A percentile compares a stretch with the other conserved stretches of the same genome.
These are phyloP conservation scores for Domatiomyces globalis DNA, from an alignment of 2,329 filamentous ascomycete genomes.

Conservation along the genomic window DNA sequence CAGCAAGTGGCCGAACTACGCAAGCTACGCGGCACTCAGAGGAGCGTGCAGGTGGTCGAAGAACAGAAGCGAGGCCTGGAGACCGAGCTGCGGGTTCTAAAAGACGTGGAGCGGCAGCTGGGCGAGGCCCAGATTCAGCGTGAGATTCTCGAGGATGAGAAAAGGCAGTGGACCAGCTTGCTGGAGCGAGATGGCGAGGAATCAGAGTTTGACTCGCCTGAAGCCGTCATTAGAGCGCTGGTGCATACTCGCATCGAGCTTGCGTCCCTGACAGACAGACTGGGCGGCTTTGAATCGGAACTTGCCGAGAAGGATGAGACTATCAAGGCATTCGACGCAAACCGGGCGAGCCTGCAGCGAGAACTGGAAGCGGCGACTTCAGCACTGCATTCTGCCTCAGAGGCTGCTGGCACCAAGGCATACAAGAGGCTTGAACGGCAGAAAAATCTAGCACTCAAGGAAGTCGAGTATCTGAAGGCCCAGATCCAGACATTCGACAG, in stretches of 20 bases:
- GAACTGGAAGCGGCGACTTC: slow-evolving; percentile 58
- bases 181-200: slow-evolving; percentile 54
- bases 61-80: slow-evolving; percentile 83
- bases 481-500: slow-evolving; percentile 79
- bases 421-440: slow-evolving; percentile 71
- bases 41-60: slow-evolving; percentile 83
- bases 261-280: slow-evolving; percentile 61
- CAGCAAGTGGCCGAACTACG: slow-evolving; percentile 69
- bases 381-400: slow-evolving; percentile 26
- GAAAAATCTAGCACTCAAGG: slow-evolving; percentile 70
- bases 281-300: slow-evolving; percentile 69
- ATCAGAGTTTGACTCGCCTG: slow-evolving; percentile 71
- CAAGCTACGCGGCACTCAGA: slow-evolving; percentile 64
- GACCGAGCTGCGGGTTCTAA: slow-evolving; percentile 60
- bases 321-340: slow-evolving; percentile 56
- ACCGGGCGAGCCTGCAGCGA: slow-evolving; percentile 48
- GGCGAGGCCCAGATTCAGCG: slow-evolving; percentile 68
- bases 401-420: slow-evolving; percentile 44
- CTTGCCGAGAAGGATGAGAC: slow-evolving; percentile 61
- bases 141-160: slow-evolving; percentile 78
- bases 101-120: slow-evolving; percentile 60
- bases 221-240: slow-evolving; percentile 70
- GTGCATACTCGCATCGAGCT: slow-evolving; percentile 69
- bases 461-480: slow-evolving; percentile 83
- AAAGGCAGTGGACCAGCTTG: slow-evolving; percentile 72